Evolutionary conservation across 1,284 basidiomycete species (phyloP), one percentile per base, ranked within the genome.

Genomic region (Ustilago tritici): DNA sequence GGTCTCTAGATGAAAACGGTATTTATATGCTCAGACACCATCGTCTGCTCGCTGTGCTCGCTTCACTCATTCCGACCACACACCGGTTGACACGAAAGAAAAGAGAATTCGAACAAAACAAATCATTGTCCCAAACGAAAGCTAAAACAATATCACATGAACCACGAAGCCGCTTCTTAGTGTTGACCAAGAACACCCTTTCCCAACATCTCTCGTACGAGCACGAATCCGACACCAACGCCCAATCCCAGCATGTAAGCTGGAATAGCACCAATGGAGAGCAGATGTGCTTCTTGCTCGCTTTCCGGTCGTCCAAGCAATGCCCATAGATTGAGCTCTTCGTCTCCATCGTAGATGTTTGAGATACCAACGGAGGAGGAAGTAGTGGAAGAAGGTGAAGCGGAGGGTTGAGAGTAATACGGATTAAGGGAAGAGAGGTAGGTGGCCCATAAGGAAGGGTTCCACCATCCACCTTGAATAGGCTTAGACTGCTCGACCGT

Each of bases 211-310:
- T 81, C 77, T 8, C 61, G 28, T 10, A 81, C 71, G 14, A 81
- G 61, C 0, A 81, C 78, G 36, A 81, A 81, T 19, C 79, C 79
- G 12, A 81, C 61, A 0, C 79, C 79, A 2, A 78, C 79, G 5
- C 77, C 72, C 2, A 81, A 28, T 0, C 79, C 79, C 3, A 81
- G 56, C 77, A 79, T 79, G 70, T 81, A 81, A 4, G 79, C 73
- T 4, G 79, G 79, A 36, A 81, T 79, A 11, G 79, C 79, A 19
- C 79, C 79, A 10, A 81, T 57, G 31, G 52, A 35, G 1, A 78
- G 52, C 8, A 74, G 36, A 3, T 73, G 65, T 32, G 49, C 47
- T 46, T 73, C 74, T 14, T 68, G 35, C 17, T 64, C 69, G 6
- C 41, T 41, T 34, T 76, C 75, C 14, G 52, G 38, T 9, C 69